Conservation (phyloP, 2,329 filamentous ascomycete genomes). For the Sphaceloma murrayae region DNA sequence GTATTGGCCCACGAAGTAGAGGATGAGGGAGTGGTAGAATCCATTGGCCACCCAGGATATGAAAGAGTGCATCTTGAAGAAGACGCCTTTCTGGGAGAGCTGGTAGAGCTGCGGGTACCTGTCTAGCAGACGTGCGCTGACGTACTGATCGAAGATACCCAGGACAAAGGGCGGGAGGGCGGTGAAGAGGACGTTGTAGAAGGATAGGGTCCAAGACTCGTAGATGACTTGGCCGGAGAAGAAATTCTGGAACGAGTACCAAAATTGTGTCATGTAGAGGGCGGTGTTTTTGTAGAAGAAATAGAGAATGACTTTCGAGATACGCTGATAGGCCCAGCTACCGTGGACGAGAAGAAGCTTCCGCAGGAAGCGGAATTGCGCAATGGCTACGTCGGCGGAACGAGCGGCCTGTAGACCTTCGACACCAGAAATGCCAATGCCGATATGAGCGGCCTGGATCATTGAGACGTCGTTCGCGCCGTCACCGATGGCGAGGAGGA, state of each 20-base stretch:
- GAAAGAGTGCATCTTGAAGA: constrained; percentile 90
- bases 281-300: constrained; percentile 99
- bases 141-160: constrained; percentile 95
- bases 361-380: constrained; percentile 86
- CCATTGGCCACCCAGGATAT: constrained; percentile 87
- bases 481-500: constrained; percentile 91
- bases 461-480: constrained; percentile 99
- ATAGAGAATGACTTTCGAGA: constrained; percentile 94
- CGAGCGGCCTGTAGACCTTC: constrained; percentile 95
- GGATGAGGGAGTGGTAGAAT: constrained; percentile 85
- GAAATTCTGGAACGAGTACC: constrained; percentile 97
- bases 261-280: constrained; percentile 98
- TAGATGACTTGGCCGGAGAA: constrained; percentile 98
- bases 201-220: constrained; percentile 98
- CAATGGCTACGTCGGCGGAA: constrained; percentile 91
- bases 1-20: constrained; percentile 76
- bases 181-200: constrained; percentile 98
- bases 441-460: constrained; percentile 98
- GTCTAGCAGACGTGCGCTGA: constrained; percentile 85
- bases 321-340: constrained; percentile 93
- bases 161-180: constrained; percentile 86
- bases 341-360: constrained; percentile 93
- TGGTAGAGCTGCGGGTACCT: constrained; percentile 93
- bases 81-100: constrained; percentile 82
- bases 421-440: constrained; percentile 91